These are phyloP conservation scores for Nakazawaea ernobii DNA, from an alignment of 805 yeast genomes.

Conservation along the genomic window DNA sequence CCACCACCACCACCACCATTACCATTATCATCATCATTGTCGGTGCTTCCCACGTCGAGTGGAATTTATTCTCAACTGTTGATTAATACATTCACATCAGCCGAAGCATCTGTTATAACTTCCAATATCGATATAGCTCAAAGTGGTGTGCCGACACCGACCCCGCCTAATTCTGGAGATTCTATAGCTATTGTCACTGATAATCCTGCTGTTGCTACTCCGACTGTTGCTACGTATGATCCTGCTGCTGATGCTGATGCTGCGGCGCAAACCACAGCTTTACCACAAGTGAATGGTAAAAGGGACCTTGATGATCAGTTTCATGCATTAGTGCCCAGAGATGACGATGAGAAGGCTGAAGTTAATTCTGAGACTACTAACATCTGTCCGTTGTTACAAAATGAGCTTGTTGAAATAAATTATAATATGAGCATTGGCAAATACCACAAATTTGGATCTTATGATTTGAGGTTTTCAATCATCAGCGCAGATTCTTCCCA, in stretches of 20 bases:
- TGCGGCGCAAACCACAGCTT: not conserved
- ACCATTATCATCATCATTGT: not conserved
- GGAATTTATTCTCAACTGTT: not conserved
- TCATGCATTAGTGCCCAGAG: not conserved
- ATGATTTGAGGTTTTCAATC: constrained; percentile 33
- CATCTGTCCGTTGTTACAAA: constrained; percentile 24
- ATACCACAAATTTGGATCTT: constrained; percentile 38
- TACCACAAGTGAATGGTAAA: not conserved
- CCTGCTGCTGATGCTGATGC: not conserved
- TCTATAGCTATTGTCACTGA: not conserved
- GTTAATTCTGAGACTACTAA: not conserved
- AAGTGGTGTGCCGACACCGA: too few relatives aligned
- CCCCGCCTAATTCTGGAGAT: too few relatives aligned
- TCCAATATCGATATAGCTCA: not conserved
- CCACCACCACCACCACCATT: not conserved
- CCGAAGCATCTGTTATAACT: not conserved
- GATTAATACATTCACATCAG: not conserved
- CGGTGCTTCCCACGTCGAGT: not conserved
- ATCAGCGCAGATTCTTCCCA: constrained; percentile 32
- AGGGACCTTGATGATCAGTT: not conserved
- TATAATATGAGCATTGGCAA: constrained; percentile 18
- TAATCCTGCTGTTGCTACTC: not conserved
- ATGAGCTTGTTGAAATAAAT: constrained; percentile 20
- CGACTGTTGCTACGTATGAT: not conserved
- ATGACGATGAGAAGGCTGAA: not conserved